Evolutionary conservation across 371 early-diverging fungal species (phyloP).

Genomic region (Mucor circinelloides): DNA sequence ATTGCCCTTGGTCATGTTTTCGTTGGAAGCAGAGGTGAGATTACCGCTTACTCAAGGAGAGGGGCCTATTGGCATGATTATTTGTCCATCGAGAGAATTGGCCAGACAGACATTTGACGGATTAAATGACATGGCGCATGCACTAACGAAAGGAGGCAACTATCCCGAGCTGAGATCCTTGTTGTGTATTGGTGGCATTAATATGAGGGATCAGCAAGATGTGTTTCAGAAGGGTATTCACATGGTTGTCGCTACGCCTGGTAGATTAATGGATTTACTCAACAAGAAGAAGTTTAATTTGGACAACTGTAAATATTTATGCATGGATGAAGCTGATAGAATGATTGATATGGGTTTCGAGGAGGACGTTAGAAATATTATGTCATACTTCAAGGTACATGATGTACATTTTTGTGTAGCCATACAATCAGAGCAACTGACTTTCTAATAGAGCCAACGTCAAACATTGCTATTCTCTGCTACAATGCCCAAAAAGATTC

Average conservation of each 20-base stretch:
- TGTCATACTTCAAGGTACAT: slow-evolving; percentile 84
- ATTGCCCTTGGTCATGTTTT: slow-evolving; percentile 85
- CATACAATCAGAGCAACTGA: background rate
- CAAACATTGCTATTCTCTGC: slow-evolving; percentile 95
- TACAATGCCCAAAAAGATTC: slow-evolving; percentile 98
- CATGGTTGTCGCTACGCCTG: slow-evolving; percentile 96
- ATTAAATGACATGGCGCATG: slow-evolving; percentile 65
- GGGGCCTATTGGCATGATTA: slow-evolving; percentile 89
- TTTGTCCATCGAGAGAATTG: slow-evolving; percentile 91
- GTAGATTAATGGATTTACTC: slow-evolving; percentile 86
- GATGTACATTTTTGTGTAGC: background rate
- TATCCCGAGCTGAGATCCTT: slow-evolving; percentile 77
- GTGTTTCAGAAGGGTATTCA: slow-evolving; percentile 69
- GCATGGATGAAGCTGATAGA: slow-evolving; percentile 98
- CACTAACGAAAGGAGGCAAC: slow-evolving; percentile 64
- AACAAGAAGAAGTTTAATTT: slow-evolving; percentile 83
- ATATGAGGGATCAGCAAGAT: slow-evolving; percentile 83
- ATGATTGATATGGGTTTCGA: slow-evolving; percentile 99
- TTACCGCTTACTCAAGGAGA: slow-evolving; percentile 84
- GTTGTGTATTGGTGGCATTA: slow-evolving; percentile 95
- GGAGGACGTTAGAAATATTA: slow-evolving; percentile 91
- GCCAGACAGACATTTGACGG: slow-evolving; percentile 87
- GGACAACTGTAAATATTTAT: slow-evolving; percentile 81
- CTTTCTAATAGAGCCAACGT: slow-evolving; percentile 52
- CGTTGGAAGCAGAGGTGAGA: slow-evolving; percentile 78